These are phyloP conservation scores for Pseudoscleropodium purum DNA, from an alignment of 225 moss, liverwort and hornwort species.

Conservation along the genomic window DNA sequence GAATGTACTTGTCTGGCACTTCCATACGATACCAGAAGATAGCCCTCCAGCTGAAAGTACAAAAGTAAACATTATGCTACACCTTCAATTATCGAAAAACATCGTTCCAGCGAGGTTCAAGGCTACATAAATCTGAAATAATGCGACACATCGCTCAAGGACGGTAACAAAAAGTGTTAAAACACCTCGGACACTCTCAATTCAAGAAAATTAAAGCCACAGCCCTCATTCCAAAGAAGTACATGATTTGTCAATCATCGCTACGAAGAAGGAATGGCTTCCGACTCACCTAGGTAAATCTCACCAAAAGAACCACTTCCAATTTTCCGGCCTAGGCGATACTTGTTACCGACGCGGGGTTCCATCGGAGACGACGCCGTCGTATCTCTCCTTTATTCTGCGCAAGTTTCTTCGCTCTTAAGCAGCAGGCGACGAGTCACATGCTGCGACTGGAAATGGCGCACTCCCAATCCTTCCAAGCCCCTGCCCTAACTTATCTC, in stretches of 20 bases:
- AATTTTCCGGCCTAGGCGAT: conserved; percentile 85
- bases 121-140: background rate
- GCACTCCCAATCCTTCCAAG: background rate
- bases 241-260: background rate
- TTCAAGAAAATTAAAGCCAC: background rate
- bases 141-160: background rate
- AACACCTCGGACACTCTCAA: background rate
- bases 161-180: background rate
- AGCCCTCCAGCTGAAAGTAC: background rate
- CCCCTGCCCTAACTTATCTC: background rate
- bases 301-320: conserved; percentile 91
- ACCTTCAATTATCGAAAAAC: background rate
- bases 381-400: background rate
- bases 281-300: conserved; percentile 72
- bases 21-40: background rate
- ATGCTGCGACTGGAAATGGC: background rate
- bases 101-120: background rate
- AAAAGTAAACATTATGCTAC: background rate
- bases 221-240: background rate
- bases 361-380: conserved; percentile 62
- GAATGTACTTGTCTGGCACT: background rate
- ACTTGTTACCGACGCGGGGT: conserved; percentile 82
- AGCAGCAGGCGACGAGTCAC: background rate
- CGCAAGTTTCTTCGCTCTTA: background rate
- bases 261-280: background rate